Evolutionary conservation across 1,284 basidiomycete genomes (phyloP).

Genomic region (Austroboletus novae-zelandiae): DNA sequence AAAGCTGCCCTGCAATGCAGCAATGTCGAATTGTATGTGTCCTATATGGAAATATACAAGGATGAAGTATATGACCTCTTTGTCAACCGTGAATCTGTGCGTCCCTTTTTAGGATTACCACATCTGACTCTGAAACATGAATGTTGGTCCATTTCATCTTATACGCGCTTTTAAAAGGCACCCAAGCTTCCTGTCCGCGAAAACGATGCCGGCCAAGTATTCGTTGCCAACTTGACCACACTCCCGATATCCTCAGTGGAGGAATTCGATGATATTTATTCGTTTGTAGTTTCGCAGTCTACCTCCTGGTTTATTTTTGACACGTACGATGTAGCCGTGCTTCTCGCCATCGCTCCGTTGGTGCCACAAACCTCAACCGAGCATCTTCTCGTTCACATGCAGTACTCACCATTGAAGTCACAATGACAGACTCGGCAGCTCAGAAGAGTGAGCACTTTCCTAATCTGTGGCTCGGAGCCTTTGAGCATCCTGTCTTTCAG

Average conservation of each 20-base stretch:
- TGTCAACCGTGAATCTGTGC: constrained; percentile 62
- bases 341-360: constrained; percentile 73
- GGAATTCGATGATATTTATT: constrained; percentile 66
- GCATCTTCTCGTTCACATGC: constrained; percentile 83
- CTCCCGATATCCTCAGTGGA: constrained; percentile 47
- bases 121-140: not conserved
- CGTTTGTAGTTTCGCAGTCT: constrained; percentile 41
- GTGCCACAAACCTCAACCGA: constrained; percentile 77
- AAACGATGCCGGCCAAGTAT: constrained; percentile 70
- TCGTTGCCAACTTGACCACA: constrained; percentile 69
- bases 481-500: constrained; percentile 29
- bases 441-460: constrained; percentile 44
- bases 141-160: not conserved
- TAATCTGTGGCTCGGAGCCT: not conserved
- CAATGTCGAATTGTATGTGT: constrained; percentile 51
- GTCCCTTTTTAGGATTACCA: constrained; percentile 1
- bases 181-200: constrained; percentile 79
- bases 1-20: constrained; percentile 35
- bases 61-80: constrained; percentile 84
- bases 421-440: constrained; percentile 45
- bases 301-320: not conserved
- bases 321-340: constrained; percentile 45
- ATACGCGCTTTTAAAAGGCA: constrained; percentile 45
- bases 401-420: constrained; percentile 68
- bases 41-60: constrained; percentile 86